Percentiles rank a stretch among this genome's conserved stretches.
These are phyloP conservation scores for Daedalea quercina DNA, from an alignment of 768 basidiomycete species.

Conservation along the genomic window DNA sequence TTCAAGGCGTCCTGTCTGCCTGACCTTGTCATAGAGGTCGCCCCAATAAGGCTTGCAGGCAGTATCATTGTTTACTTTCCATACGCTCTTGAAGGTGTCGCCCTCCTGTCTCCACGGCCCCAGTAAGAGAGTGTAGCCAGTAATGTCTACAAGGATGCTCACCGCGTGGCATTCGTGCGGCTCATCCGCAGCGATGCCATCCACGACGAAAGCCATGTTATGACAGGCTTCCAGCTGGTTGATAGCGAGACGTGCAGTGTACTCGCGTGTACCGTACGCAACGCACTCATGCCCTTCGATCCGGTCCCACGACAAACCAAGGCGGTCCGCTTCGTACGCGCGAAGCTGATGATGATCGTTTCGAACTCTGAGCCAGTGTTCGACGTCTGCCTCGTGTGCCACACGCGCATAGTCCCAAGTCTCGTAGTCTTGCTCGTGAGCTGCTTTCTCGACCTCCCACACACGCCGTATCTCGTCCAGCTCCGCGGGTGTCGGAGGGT, in stretches of 20 bases:
- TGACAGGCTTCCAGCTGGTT: conserved; percentile 11
- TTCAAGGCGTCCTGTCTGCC: no score
- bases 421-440: not conserved
- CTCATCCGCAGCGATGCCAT: conserved; percentile 5
- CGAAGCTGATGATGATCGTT: not conserved
- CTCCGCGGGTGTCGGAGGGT: not conserved
- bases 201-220: conserved; percentile 9
- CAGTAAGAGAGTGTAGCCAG: not conserved
- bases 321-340: not conserved
- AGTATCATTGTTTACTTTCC: conserved; percentile 10
- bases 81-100: conserved; percentile 4
- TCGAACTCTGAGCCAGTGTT: no score
- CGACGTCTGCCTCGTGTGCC: no score
- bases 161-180: conserved; percentile 9
- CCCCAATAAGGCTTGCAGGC: conserved; percentile 12
- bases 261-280: conserved; percentile 13
- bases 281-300: conserved; percentile 6
- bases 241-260: conserved; percentile 11
- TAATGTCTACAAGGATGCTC: not conserved
- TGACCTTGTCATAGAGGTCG: conserved; percentile 5
- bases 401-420: not conserved
- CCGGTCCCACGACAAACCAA: conserved; percentile 13
- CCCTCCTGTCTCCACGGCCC: not conserved
- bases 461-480: not conserved
- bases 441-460: not conserved